A percentile compares a stretch with the other conserved stretches of the same genome.
phyloP scores from a whole-genome alignment of 148 eudicot species.

The Drosera capensis region DNA sequence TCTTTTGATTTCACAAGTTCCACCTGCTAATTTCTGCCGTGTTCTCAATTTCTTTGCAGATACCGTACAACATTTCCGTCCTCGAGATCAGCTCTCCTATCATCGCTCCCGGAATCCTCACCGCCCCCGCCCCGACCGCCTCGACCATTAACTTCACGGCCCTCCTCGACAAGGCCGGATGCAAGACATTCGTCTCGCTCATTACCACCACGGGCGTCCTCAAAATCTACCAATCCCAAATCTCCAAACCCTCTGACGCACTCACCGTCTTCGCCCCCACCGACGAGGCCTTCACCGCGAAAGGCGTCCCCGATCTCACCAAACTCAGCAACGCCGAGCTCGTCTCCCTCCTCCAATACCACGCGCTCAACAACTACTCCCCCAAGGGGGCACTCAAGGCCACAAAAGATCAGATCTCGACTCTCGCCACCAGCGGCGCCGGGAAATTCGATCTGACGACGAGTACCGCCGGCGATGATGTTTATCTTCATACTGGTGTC shows the following conservation, averaged over 20 bases:
- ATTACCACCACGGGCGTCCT: constrained; percentile 15
- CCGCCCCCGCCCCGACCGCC: constrained; percentile 21
- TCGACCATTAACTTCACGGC: constrained; percentile 15
- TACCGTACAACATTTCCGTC: constrained; percentile 40
- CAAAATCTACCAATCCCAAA: constrained; percentile 9
- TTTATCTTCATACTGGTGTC: constrained; percentile 27
- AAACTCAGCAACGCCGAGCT: constrained; percentile 26
- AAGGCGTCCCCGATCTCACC: constrained; percentile 22
- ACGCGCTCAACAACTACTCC: constrained; percentile 27
- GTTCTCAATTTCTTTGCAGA: no score
- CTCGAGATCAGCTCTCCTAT: constrained; percentile 35
- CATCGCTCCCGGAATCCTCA: constrained; percentile 13
- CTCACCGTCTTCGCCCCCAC: constrained; percentile 40
- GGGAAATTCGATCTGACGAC: constrained; percentile 19
- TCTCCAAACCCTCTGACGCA: constrained; percentile 16
- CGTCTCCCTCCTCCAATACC: constrained; percentile 31
- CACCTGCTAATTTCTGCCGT: no score
- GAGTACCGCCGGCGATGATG: constrained; percentile 18
- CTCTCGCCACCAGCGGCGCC: constrained; percentile 26
- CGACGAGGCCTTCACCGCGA: constrained; percentile 35
- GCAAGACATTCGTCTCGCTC: constrained; percentile 21
- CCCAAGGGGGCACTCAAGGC: constrained; percentile 27
- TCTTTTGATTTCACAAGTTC: no score
- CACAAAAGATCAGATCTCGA: constrained; percentile 13
- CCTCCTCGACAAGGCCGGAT: constrained; percentile 19